Evolutionary conservation across 1,284 basidiomycete species (phyloP), one percentile per base, ranked within the genome.

Genomic region (Rhodotorula sp.): DNA sequence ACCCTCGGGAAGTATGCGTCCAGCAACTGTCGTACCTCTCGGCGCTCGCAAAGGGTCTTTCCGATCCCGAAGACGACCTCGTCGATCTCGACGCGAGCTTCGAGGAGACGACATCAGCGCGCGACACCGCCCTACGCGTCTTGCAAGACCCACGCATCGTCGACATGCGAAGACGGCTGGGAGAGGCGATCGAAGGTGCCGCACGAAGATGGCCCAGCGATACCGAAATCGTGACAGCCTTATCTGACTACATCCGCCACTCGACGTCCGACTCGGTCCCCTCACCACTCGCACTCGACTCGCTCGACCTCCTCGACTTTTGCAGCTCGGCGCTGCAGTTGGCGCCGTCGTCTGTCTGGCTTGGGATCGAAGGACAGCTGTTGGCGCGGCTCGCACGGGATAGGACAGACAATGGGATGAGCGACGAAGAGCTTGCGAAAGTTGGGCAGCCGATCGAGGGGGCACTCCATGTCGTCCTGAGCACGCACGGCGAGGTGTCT

Each of bases 61-160:
- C 76, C 6, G 72, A 77, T 19, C 78, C 78, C 2, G 77, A 79
- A 39, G 73, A 68, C 27, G 77, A 77, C 30, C 64, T 78, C 4
- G 59, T 78, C 51, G 74, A 76, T 56, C 70, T 79, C 24, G 77
- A 78, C 52, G 57, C 68, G 3, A 67, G 71, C 44, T 59, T 74
- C 20, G 77, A 77, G 39, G 73, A 74, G 22, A 68, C 72, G 22
- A 27, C 48, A 15, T 66, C 66, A 52, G 64, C 56, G 7, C 66
- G 59, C 19, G 67, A 74, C 24, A 44, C 67, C 2, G 56, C 64
- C 22, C 11, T 56, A 34, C 46, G 58, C 20, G 27, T 74, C 20
- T 4, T 71, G 34, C 29, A 10, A 24, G 74, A 76, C 60, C 36
- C 56, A 2, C 59, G 70, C 8, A 64, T 79, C 19, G 61, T 46